Evolutionary conservation across 2,329 filamentous ascomycete species (phyloP).

Genomic region (Coniella vitis): DNA sequence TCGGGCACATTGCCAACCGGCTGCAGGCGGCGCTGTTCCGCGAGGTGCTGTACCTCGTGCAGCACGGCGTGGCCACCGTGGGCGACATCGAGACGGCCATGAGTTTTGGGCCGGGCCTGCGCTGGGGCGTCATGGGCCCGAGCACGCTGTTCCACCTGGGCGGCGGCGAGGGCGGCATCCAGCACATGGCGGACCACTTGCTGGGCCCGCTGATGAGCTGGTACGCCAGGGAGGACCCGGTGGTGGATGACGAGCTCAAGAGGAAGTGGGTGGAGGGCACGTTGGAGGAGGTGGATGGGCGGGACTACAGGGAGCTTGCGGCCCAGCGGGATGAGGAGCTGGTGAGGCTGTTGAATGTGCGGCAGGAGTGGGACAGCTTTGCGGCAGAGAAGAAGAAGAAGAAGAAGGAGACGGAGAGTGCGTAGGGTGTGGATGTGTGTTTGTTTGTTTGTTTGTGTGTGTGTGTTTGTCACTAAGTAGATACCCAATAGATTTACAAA

Average conservation of each 20-base stretch:
- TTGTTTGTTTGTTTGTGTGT: no score
- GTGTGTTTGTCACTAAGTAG: no score
- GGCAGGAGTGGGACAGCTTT: conserved; percentile 16
- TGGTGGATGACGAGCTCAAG: conserved; percentile 17
- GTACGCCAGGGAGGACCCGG: conserved; percentile 18
- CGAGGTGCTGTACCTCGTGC: conserved; percentile 23
- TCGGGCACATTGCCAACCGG: conserved; percentile 38
- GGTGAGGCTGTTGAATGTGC: conserved; percentile 16
- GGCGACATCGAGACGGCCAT: conserved; percentile 18
- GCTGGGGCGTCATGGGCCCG: conserved; percentile 20
- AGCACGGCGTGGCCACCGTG: conserved; percentile 15
- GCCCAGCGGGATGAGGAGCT: conserved; percentile 19
- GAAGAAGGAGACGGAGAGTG: background rate
- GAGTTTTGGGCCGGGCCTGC: conserved; percentile 17
- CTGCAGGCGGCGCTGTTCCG: conserved; percentile 33
- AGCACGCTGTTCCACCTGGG: conserved; percentile 18
- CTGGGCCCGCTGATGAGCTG: conserved; percentile 18
- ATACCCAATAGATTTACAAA: no score
- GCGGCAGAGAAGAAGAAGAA: conserved; percentile 7
- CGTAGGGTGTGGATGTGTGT: no score
- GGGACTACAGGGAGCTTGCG: conserved; percentile 15
- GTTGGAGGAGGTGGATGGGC: conserved; percentile 10
- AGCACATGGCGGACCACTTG: conserved; percentile 19
- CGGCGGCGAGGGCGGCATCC: conserved; percentile 17
- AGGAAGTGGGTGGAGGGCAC: conserved; percentile 18